phyloP scores from a whole-genome alignment of 441 rosid genomes.

The Pelargonium fulgidum region DNA sequence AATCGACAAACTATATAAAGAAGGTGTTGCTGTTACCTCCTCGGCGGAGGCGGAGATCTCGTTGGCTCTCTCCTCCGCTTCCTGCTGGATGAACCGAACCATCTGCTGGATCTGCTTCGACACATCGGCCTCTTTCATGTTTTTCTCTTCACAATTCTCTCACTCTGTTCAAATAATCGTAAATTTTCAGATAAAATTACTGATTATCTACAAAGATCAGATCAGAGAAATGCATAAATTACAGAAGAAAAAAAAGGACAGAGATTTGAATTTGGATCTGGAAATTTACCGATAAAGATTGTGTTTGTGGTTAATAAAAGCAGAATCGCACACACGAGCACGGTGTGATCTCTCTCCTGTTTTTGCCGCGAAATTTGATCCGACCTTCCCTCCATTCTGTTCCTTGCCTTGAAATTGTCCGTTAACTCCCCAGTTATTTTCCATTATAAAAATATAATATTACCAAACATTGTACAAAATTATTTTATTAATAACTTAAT shows the following conservation, averaged over 20 bases:
- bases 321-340: background rate
- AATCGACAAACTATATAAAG: background rate
- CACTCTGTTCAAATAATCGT: too few species aligned
- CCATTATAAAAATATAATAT: too few species aligned
- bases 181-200: too few species aligned
- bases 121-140: conserved; percentile 68
- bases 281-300: background rate
- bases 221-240: background rate
- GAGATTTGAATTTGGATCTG: background rate
- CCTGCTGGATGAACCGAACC: conserved; percentile 73
- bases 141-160: background rate
- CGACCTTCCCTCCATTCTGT: background rate
- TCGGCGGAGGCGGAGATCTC: conserved; percentile 70
- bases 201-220: background rate
- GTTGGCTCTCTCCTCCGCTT: conserved; percentile 79
- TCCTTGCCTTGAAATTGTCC: background rate
- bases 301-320: background rate
- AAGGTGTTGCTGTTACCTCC: conserved; percentile 28
- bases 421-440: too few species aligned
- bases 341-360: background rate
- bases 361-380: background rate
- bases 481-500: too few species aligned
- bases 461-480: too few species aligned
- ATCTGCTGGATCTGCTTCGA: conserved; percentile 77
- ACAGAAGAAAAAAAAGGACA: too few species aligned